These are phyloP conservation scores for Quaeritorhiza haematococci DNA, from an alignment of 371 early-diverging fungal species.

Conservation along the genomic window DNA sequence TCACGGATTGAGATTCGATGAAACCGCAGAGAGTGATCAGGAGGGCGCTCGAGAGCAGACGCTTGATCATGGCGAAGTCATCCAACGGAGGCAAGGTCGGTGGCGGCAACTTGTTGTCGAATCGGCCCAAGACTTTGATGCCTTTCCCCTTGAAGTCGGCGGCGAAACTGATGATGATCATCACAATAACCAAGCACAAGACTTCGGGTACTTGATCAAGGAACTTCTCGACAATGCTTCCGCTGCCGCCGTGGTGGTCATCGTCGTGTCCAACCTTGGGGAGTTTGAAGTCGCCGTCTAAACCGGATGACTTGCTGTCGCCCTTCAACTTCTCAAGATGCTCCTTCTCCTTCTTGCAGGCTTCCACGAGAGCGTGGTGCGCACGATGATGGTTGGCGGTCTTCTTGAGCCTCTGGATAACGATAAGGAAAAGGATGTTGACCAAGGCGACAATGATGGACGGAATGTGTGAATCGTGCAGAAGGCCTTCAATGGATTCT, in stretches of 20 bases:
- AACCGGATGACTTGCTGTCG: too few species aligned
- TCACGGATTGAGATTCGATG: slow-evolving; percentile 32
- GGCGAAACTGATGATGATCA: slow-evolving; percentile 57
- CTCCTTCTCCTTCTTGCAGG: too few species aligned
- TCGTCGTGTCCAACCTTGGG: too few species aligned
- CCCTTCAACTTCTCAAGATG: too few species aligned
- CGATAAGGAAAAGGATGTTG: slow-evolving; percentile 65
- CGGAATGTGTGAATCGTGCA: slow-evolving; percentile 58
- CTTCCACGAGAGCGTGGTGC: too few species aligned
- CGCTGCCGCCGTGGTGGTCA: too few species aligned
- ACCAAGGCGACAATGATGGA: slow-evolving; percentile 65
- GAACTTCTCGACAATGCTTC: too few species aligned
- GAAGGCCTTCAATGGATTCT: too few species aligned
- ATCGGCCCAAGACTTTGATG: slow-evolving; percentile 67
- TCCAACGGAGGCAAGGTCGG: slow-evolving; percentile 52
- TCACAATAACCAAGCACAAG: slow-evolving; percentile 66
- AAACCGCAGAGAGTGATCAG: slow-evolving; percentile 30
- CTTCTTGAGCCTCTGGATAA: too few species aligned
- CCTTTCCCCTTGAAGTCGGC: slow-evolving; percentile 63
- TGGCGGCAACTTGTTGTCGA: slow-evolving; percentile 40
- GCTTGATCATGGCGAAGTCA: slow-evolving; percentile 53
- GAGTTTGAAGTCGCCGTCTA: too few species aligned
- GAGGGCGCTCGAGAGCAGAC: slow-evolving; percentile 21
- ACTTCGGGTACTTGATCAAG: slow-evolving; percentile 76
- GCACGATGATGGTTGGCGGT: too few species aligned